phyloP scores from a whole-genome alignment of 352 stramenopile genomes.

The Stramenopiles sp. region DNA sequence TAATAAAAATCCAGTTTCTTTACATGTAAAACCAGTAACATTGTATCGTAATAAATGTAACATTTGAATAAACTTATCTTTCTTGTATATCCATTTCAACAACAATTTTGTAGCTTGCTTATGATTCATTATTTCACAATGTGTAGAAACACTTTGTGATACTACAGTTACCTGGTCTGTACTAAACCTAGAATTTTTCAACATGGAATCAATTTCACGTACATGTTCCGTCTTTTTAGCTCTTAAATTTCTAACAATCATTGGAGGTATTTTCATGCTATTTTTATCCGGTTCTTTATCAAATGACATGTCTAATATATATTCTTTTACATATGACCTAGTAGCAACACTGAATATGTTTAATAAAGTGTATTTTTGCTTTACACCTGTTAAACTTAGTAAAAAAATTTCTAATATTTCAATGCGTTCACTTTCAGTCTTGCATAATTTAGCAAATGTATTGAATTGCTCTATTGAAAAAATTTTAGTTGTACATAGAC shows the following conservation, averaged over 20 bases:
- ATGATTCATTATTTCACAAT: neutral
- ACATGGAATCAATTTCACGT: neutral
- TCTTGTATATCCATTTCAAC: neutral
- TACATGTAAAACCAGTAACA: neutral
- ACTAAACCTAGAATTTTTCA: conserved; percentile 5
- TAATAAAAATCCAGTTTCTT: neutral
- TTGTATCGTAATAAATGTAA: neutral
- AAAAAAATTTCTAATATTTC: conserved; percentile 8
- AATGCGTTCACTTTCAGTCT: neutral
- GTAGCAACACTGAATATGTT: neutral
- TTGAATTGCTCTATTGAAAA: neutral
- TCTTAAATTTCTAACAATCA: neutral
- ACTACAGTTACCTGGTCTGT: neutral
- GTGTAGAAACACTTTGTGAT: neutral
- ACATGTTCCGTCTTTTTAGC: neutral
- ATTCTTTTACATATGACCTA: neutral
- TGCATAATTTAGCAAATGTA: neutral
- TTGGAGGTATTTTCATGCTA: neutral
- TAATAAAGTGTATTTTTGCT: neutral
- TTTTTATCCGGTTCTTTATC: neutral
- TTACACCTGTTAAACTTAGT: neutral
- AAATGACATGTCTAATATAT: neutral
- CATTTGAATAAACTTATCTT: neutral
- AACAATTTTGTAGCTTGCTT: neutral
- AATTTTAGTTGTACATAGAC: neutral